Percentiles rank a stretch among this genome's conserved stretches.
phyloP scores from a whole-genome alignment of 192 early-diverging fungal species.

The Coemansia sp. region DNA sequence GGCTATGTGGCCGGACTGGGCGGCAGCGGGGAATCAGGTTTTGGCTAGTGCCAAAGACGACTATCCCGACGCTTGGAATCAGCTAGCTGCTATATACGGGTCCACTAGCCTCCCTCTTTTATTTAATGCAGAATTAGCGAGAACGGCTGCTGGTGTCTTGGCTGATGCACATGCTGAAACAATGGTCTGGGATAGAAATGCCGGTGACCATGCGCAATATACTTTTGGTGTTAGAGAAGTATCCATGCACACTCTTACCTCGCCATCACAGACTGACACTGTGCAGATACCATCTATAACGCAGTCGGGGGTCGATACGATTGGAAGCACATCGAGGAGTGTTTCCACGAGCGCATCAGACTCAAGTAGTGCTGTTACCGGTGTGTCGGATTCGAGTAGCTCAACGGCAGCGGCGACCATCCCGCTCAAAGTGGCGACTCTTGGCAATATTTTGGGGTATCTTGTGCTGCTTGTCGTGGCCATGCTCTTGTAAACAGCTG shows the following conservation, averaged over 20 bases:
- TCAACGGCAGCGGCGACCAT: no score
- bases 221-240: slow-evolving; percentile 16
- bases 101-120: slow-evolving; percentile 13
- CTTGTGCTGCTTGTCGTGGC: no score
- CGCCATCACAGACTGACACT: neutral
- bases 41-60: slow-evolving; percentile 19
- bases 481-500: no score
- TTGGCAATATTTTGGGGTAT: no score
- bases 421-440: no score
- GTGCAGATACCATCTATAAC: neutral
- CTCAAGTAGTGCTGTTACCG: no score
- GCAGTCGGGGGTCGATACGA: no score
- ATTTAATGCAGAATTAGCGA: slow-evolving; percentile 17
- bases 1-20: slow-evolving; percentile 40
- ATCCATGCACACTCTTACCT: neutral
- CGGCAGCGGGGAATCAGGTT: slow-evolving; percentile 26
- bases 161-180: slow-evolving; percentile 14
- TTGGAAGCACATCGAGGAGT: no score
- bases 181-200: slow-evolving; percentile 31
- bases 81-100: slow-evolving; percentile 32
- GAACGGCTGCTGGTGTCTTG: slow-evolving; percentile 21
- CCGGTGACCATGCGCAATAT: slow-evolving; percentile 19
- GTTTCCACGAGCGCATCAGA: no score
- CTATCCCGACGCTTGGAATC: slow-evolving; percentile 28
- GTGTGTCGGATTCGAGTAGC: no score